Evolutionary conservation across 805 yeast genomes (phyloP), one percentile per base, ranked within the genome.

Genomic region (Wickerhamomyces pijperi): DNA sequence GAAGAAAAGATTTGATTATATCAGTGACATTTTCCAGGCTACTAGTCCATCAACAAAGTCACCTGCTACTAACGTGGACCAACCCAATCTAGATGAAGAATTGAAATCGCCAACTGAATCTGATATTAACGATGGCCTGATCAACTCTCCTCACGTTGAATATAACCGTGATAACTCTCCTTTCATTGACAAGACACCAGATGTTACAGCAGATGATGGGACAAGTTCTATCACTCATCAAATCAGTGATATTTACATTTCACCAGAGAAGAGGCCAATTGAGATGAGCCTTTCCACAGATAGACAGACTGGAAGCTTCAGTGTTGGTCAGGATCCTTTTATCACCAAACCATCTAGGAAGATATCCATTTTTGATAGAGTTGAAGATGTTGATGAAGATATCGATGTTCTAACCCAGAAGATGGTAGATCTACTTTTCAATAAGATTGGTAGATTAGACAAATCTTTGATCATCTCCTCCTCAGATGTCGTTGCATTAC

Each of bases 231-330:
- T 53, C 16, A 50, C 58, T 3, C 34, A 40, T 13, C 39, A 45
- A 23, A 46, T 54, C 19, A 40, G 39, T 17, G 46, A 44, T 4
- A 48, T 53, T 11, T 45, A 50, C 31, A 53, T 53, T 9, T 50
- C 57, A 1, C 56, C 57, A 12, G 45, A 48, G 35, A 53, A 51
- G 39, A 28, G 31, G 20, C 9, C 34, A 19, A 17, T 28, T 3
- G 36, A 35, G n/a, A n/a, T n/a, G n/a, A n/a, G n/a, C n/a, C n/a
- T n/a, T n/a, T n/a, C n/a, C n/a, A n/a, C n/a, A n/a, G n/a, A n/a
- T n/a, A n/a, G n/a, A n/a, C n/a, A n/a, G n/a, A n/a, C n/a, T n/a
- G n/a, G n/a, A n/a, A n/a, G n/a, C n/a, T n/a, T n/a, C n/a, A n/a
- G n/a, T n/a, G n/a, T n/a, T n/a, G n/a, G n/a, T n/a, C n/a, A n/a